Base-by-base conservation (phyloP, 108 stramenopile genomes). In the Skeletonema menzelii region DNA sequence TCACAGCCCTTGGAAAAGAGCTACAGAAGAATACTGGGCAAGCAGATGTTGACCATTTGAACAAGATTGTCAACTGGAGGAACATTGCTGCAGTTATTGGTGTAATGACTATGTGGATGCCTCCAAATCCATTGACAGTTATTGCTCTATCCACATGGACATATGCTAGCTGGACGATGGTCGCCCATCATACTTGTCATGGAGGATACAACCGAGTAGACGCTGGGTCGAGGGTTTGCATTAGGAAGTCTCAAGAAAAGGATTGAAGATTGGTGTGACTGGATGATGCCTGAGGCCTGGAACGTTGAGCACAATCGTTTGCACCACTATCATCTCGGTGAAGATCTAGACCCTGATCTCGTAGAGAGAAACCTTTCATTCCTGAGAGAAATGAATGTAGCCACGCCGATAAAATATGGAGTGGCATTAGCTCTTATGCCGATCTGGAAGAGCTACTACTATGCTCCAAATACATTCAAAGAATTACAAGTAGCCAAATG, bases 221-320 rank as follows among this genome's bases (percentile, higher is more conserved):
- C 56, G 78, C 79, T 5, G 85, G 82, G 64, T 58, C 87, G 87
- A 44, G 87, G 83, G 49, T 89, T 92, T 74, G 91, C 82, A 2
- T 32, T 92, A 27, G 86, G 87, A 10, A 72, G 76, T 34, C 34
- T 92, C 0, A 69, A 69, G 64, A 70, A 77, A 11, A 86, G 91
- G 19, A 61, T 84, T 49, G 62, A 73, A 28, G 91, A 92, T 69
- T 92, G 88, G 89, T 86, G 77, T 56, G 91, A 92, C 65, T 92
- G 91, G 91, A 92, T 92, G 84, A 73, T 79, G 71, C 91, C 91
- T 1, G 91, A 92, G 70, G 91, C 88, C 0, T 89, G 88, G 91
- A 92, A 89, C 63, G 67, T 91, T 12, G 90, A 91, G 59, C 90
- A 91, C 71, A 88, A 88, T 47, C 79, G 85, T 8, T 62, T 85